Base-by-base conservation (phyloP, 495 filamentous ascomycete species). In the Podospora didyma region DNA sequence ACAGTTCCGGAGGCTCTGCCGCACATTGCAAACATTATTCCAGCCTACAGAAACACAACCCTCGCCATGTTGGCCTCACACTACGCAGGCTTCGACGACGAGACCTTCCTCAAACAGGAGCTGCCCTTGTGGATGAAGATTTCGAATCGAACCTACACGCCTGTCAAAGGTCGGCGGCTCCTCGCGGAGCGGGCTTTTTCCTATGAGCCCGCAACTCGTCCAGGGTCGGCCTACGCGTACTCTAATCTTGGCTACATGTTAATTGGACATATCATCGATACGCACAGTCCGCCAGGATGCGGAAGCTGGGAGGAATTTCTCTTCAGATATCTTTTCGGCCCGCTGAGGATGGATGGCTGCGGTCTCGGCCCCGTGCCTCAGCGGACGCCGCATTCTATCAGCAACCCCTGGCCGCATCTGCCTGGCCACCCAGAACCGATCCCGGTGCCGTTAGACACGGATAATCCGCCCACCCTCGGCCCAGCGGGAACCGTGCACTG, bases 201-300 rank as follows among this genome's bases (percentile, higher is more conserved):
- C 14, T 22, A 47, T 16, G 22, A 41, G 26, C 53, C 53, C n/a
- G 31, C 35, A 19, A 49, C 53, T 12, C n/a, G 44, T 22, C 53
- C 53, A 7, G 53, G 53, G n/a, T 20, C 44, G n/a, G 21, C 6
- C 44, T 56, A 5, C 14, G 17, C 35, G 19, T 56, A 56, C 26
- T 56, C 53, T 11, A 56, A 56, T 21, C 6, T 56, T 10, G 53
- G 53, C 4, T 56, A 56, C 53, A 56, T 56, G 53, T 21, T 56
- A 9, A 24, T 56, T 14, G 53, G 53, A 17, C 53, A 56, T 28
- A 44, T 56, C 24, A 35, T 56, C 23, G 53, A 56, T 3, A 48
- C 26, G 39, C 34, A 56, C 24, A 31, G 26, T 31, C 9, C 26
- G 4, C 9, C 26, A 9, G 26, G 9, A 4, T 3, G 26, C 26